Evolutionary conservation across 2,329 filamentous ascomycete genomes (phyloP).

Genomic region (Fusarium acutatum): DNA sequence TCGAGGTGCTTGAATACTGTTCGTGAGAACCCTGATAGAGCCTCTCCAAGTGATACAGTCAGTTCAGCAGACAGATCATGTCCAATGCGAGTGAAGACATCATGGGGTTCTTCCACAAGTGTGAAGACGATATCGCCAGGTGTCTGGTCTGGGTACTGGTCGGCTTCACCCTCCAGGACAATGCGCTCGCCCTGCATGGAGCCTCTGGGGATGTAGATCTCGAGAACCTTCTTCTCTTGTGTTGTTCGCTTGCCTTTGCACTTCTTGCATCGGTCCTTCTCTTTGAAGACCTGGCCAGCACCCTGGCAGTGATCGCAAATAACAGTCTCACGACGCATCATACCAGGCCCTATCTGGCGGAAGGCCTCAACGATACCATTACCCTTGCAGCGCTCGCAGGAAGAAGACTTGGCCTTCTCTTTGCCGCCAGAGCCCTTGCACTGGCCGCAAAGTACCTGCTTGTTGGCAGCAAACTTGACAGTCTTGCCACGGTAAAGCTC

Average conservation of each 20-base stretch:
- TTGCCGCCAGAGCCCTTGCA: conserved; percentile 93
- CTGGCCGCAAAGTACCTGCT: conserved; percentile 86
- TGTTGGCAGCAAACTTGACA: conserved; percentile 94
- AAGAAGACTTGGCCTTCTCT: conserved; percentile 84
- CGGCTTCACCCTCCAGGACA: conserved; percentile 89
- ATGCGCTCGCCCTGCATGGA: conserved; percentile 89
- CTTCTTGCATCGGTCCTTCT: conserved; percentile 98
- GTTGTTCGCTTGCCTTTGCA: conserved; percentile 93
- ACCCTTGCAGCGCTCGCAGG: conserved; percentile 87
- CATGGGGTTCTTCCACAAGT: conserved; percentile 82
- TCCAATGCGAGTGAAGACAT: conserved; percentile 82
- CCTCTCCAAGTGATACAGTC: conserved; percentile 82
- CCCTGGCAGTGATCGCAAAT: conserved; percentile 86
- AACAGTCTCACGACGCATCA: conserved; percentile 83
- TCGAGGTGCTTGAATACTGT: conserved; percentile 93
- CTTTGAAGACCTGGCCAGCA: conserved; percentile 86
- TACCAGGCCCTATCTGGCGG: conserved; percentile 84
- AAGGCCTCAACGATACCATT: conserved; percentile 79
- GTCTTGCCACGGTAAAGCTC: conserved; percentile 99
- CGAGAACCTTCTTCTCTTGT: conserved; percentile 91
- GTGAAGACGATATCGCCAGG: conserved; percentile 95
- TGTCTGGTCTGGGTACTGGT: conserved; percentile 87
- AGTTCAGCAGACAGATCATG: conserved; percentile 85
- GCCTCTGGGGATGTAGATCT: conserved; percentile 94
- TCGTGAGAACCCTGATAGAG: conserved; percentile 87